Conservation (phyloP, 192 early-diverging fungal species). For the Hyaloraphidium curvatum region DNA sequence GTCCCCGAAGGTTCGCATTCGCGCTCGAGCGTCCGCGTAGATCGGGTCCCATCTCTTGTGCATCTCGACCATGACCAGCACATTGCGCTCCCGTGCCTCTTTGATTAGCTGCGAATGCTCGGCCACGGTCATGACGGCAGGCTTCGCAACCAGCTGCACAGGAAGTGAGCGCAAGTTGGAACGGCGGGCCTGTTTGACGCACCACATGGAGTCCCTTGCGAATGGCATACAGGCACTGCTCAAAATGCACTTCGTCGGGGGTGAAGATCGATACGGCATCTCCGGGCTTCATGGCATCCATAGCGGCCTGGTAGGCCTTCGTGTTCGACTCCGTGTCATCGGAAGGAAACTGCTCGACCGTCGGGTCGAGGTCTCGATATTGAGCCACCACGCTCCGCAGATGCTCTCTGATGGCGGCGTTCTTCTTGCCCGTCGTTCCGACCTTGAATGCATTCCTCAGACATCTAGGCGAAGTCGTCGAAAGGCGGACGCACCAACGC, state of each 20-base stretch:
- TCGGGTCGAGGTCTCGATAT: conserved; percentile 13
- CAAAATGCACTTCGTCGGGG: conserved; percentile 24
- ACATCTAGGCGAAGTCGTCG: no score
- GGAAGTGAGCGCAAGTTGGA: not conserved
- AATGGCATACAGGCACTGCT: conserved; percentile 20
- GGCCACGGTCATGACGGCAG: conserved; percentile 19
- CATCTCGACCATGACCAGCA: conserved; percentile 18
- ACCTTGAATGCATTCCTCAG: no score
- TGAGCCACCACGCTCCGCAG: conserved; percentile 10
- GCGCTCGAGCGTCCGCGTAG: conserved; percentile 21
- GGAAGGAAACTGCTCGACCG: conserved; percentile 12
- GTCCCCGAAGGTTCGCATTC: conserved; percentile 13
- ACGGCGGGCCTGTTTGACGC: not conserved
- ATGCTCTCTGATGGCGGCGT: conserved; percentile 17
- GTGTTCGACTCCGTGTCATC: conserved; percentile 18
- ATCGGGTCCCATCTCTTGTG: conserved; percentile 27
- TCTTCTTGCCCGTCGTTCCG: conserved; percentile 20
- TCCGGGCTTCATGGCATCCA: conserved; percentile 15
- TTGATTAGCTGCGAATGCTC: conserved; percentile 14
- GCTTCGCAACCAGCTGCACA: conserved; percentile 16
- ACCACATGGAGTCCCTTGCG: conserved; percentile 16
- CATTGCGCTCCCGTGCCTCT: conserved; percentile 15
- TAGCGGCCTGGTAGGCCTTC: conserved; percentile 21
- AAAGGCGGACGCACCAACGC: no score
- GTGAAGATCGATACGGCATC: conserved; percentile 25